Percentiles rank a stretch among this genome's conserved stretches.
phyloP scores from a whole-genome alignment of 2,329 filamentous ascomycete species.

The Ophiostoma sp. region DNA sequence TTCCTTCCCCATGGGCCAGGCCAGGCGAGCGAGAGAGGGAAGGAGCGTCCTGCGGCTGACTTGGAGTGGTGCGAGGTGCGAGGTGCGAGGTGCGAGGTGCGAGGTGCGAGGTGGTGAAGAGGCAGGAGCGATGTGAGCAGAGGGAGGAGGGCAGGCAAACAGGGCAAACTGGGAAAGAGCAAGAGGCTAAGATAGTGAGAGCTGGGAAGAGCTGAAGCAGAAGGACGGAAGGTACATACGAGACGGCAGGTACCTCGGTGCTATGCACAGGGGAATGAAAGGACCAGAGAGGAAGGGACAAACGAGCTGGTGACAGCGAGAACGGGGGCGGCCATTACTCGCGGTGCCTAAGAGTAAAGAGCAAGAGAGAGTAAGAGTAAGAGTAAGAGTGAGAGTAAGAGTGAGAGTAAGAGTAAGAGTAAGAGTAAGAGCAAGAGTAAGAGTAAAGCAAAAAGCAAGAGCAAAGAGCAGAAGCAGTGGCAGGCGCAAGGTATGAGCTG shows the following conservation, averaged over 20 bases:
- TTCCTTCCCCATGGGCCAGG: not conserved
- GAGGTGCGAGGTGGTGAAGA: not conserved
- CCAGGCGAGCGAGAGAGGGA: too few relatives aligned
- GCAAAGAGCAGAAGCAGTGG: not conserved
- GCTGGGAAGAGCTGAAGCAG: not conserved
- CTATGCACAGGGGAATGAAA: not conserved
- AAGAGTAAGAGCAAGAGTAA: not conserved
- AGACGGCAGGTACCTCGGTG: not conserved
- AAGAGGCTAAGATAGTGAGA: not conserved
- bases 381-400: not conserved
- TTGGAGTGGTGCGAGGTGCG: not conserved
- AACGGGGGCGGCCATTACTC: not conserved
- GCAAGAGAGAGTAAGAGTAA: not conserved
- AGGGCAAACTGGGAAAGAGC: conserved; percentile 4
- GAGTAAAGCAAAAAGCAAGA: too few relatives aligned
- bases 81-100: too few relatives aligned
- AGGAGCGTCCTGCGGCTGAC: not conserved
- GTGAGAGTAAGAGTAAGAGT: not conserved
- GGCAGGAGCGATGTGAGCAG: not conserved
- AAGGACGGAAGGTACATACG: not conserved
- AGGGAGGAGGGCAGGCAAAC: not conserved
- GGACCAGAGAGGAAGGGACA: not conserved
- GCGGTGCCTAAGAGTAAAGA: not conserved
- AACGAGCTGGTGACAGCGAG: not conserved
- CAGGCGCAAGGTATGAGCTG: not conserved